Evolutionary conservation across 73 alveolate genomes (phyloP).

Genomic region (Paramecium bursaria): DNA sequence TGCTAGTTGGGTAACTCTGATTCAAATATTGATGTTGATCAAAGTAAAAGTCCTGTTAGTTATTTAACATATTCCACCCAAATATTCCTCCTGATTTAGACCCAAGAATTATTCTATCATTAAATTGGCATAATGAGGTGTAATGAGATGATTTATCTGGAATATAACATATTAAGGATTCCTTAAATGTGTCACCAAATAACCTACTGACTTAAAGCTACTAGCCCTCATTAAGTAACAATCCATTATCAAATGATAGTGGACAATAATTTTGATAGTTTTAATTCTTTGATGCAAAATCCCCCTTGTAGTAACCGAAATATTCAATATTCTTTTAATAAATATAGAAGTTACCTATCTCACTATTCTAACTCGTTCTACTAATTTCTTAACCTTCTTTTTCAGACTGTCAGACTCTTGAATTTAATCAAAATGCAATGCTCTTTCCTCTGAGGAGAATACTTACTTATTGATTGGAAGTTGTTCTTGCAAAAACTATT

Average conservation of each 20-base stretch:
- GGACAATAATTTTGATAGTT: conserved; percentile 5
- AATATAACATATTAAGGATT: conserved; percentile 2
- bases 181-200: conserved; percentile 25
- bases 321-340: conserved; percentile 43
- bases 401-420: no score
- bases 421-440: no score
- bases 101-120: conserved; percentile 39
- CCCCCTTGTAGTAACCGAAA: conserved; percentile 25
- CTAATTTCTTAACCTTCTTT: conserved; percentile 6
- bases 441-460: no score
- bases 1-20: no score
- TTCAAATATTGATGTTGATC: no score
- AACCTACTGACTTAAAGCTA: background rate
- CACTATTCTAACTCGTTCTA: conserved; percentile 37
- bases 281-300: background rate
- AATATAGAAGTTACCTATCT: conserved; percentile 10
- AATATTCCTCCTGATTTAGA: conserved; percentile 1
- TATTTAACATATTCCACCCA: conserved; percentile 44
- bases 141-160: background rate
- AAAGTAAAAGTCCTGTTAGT: no score
- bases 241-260: conserved; percentile 5
- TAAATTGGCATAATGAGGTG: no score
- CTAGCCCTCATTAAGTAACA: conserved; percentile 16
- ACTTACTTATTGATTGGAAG: no score
- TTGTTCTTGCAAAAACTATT: no score